Evolutionary conservation across 192 early-diverging fungal genomes (phyloP), one percentile per base, ranked within the genome.

Genomic region (Rhizophagus prolifer): DNA sequence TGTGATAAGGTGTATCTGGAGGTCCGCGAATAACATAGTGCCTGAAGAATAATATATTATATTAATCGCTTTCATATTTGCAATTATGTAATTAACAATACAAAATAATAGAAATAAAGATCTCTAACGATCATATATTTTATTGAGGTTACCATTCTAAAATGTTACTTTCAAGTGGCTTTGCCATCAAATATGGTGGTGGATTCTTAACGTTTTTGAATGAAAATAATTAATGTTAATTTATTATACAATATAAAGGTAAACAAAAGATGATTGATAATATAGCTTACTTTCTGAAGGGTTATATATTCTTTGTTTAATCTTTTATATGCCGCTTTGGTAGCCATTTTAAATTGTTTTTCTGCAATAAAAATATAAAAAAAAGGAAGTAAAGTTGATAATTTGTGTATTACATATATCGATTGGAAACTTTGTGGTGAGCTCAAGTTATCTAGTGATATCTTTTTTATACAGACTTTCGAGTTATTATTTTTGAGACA

Each of bases 1-100:
- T 93, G 65, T 89, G 87, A 72, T 97, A 99, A 25, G 94, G 94
- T 9, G 95, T 95, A 64, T 95, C 95, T n/a, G 94, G 93, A 69
- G 98, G 98, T 41, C 98, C 98, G 60, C 91, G 91, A 61, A 99
- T 90, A 31, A 99, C 91, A 82, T 98, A 99, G 84, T 99, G 96
- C 95, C 93, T 94, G 81, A 23, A 21, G 44, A 12, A 21, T 13
- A 68, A 21, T 28, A 46, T 23, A 38, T 12, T 12, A 44, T 54
- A 50, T 54, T 54, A 54, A 54, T 54, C 50, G 41, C 47, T 19
- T 54, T 54, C 16, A 54, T 54, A 54, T 21, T n/a, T 54, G 6
- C 14, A 14, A 50, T 0, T 21, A 19, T 54, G 19, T 19, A 54
- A 54, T 5, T 54, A 21, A 54, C 19, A 50, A 50, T 16, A 21